phyloP scores from a whole-genome alignment of 371 early-diverging fungal genomes.

The Mortierella sp. region DNA sequence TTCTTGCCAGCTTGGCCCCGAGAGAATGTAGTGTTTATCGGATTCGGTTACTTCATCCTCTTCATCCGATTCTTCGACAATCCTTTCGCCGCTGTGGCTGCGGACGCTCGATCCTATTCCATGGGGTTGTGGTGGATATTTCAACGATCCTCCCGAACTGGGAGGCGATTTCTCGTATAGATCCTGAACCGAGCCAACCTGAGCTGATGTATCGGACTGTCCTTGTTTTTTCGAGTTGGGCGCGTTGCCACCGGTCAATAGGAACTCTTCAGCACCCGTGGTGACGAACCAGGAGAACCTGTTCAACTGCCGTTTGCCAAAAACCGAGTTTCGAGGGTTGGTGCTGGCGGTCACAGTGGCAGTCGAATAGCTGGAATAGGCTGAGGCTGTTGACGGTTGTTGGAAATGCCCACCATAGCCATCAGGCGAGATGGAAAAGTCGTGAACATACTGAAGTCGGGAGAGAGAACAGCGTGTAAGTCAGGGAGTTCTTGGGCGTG shows the following conservation, averaged over 20 bases:
- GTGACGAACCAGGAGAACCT: constrained; percentile 60
- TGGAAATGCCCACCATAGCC: constrained; percentile 28
- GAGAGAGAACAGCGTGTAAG: not conserved
- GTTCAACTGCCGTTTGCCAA: constrained; percentile 56
- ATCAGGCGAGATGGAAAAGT: constrained; percentile 43
- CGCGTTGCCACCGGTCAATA: constrained; percentile 50
- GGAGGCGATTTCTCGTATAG: constrained; percentile 20
- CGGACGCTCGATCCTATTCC: constrained; percentile 22
- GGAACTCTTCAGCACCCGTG: constrained; percentile 58
- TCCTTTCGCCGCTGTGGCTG: constrained; percentile 26
- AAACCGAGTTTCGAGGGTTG: constrained; percentile 49
- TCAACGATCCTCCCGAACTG: constrained; percentile 27
- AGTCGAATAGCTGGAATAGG: constrained; percentile 35
- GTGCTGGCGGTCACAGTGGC: constrained; percentile 31
- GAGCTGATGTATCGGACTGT: constrained; percentile 9
- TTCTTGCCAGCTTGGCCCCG: constrained; percentile 58
- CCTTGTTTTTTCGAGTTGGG: not conserved
- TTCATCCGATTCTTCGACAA: constrained; percentile 27
- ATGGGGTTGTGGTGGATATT: constrained; percentile 7
- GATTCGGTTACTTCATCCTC: constrained; percentile 55
- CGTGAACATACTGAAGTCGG: constrained; percentile 37
- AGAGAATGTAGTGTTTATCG: constrained; percentile 59
- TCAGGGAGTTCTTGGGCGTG: too few species aligned
- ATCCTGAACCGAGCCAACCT: constrained; percentile 31
- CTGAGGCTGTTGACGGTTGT: constrained; percentile 24